Evolutionary conservation across 2,329 filamentous ascomycete species (phyloP), one percentile per base, ranked within the genome.

Genomic region (Verticillium alfalfae): DNA sequence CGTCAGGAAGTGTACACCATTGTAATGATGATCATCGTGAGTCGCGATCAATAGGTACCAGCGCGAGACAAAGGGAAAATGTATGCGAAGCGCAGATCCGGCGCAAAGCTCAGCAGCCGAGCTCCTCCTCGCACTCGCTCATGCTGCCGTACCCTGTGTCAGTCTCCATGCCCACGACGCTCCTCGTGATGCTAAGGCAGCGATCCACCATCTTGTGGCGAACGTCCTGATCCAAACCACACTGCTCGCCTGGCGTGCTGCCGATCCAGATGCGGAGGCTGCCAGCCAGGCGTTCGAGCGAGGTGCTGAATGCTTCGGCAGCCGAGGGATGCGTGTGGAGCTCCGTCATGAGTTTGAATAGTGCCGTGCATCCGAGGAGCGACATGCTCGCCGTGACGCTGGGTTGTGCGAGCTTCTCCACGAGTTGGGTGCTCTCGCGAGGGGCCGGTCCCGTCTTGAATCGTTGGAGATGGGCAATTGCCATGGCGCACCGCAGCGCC

Each of bases 191-290:
- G 12, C 72, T 68, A 18, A 88, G 71, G 63, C 85, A 88, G 59
- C 79, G 77, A 58, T 84, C 79, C 3, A 88, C 81, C 66, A 87
- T 79, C 64, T 77, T 76, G 61, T 79, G 78, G 62, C 84, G 81
- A n/a, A 84, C 72, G 15, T 79, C 76, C 2, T 76, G 74, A 18
- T 78, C 75, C n/a, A 88, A 73, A 2, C 81, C 83, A 58, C 78
- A 79, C 61, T 78, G 78, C 57, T 80, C 81, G 22, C 83, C 84
- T 3, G 79, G 74, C 2, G 75, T 69, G 7, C 82, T 79, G 16
- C 84, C 84, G 58, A 86, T 82, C 87, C 87, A 89, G 45, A 86
- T 80, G 34, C 87, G 78, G 57, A 89, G 73, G 16, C 75, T 79
- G 5, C 81, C 85, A 0, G 85, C 83, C 15, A 89, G 74, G 37